Conservation (phyloP, 345 rosid genomes). For the Linum lewisii region DNA sequence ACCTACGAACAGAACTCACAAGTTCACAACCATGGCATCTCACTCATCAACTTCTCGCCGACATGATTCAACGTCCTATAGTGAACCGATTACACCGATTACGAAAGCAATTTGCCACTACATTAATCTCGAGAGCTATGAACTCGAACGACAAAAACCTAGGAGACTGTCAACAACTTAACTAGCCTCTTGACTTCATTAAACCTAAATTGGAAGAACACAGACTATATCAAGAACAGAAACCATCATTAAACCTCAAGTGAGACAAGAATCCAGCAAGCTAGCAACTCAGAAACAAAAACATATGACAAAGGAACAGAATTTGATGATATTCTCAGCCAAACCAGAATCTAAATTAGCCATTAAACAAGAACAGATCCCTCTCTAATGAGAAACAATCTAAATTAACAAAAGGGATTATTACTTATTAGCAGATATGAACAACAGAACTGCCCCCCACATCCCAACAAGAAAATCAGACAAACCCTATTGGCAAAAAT, state of each 20-base stretch:
- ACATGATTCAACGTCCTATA: no score
- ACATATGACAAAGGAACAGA: constrained; percentile 15
- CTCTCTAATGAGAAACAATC: constrained; percentile 8
- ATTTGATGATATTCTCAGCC: background rate
- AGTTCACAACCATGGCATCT: no score
- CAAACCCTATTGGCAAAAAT: constrained; percentile 14
- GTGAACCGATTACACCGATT: background rate
- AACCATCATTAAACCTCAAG: no score
- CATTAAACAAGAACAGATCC: constrained; percentile 23
- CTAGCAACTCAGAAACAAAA: no score
- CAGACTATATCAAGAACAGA: no score
- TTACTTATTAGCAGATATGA: constrained; percentile 16
- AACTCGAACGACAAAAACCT: no score
- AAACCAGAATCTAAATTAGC: constrained; percentile 8
- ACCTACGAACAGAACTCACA: no score
- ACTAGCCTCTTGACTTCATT: no score
- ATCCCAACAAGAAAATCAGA: constrained; percentile 7
- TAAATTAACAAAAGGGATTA: constrained; percentile 6
- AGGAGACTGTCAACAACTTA: no score
- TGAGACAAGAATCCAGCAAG: no score
- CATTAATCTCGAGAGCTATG: background rate
- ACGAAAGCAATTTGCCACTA: background rate
- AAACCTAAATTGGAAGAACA: background rate
- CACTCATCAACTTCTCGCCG: no score
- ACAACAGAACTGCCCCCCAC: constrained; percentile 10